phyloP scores from a whole-genome alignment of 768 basidiomycete genomes.

The Lentinula detonsa region DNA sequence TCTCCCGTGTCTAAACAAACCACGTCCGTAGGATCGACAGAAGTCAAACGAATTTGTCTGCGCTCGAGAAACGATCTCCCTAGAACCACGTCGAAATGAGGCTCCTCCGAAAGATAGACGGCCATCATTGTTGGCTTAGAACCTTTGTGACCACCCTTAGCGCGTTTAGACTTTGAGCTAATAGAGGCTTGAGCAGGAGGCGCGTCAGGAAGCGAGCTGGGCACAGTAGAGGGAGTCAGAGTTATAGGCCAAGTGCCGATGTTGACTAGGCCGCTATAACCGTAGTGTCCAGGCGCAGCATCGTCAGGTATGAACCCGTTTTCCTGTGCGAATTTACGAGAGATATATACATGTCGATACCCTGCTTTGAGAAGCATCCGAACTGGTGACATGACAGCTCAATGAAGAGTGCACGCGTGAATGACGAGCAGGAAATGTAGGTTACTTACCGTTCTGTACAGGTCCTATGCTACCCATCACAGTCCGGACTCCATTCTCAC shows the following conservation, averaged over 20 bases:
- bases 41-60: constrained; percentile 75
- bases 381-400: constrained; percentile 37
- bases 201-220: constrained; percentile 19
- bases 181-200: constrained; percentile 9
- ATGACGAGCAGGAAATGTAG: neutral
- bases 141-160: constrained; percentile 7
- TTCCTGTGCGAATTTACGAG: constrained; percentile 83
- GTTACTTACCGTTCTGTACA: constrained; percentile 68
- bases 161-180: neutral
- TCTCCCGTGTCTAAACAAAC: constrained; percentile 91
- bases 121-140: constrained; percentile 40
- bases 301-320: constrained; percentile 86
- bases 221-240: constrained; percentile 36
- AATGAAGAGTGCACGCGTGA: neutral
- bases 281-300: constrained; percentile 85
- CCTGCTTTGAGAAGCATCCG: constrained; percentile 92
- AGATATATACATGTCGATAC: constrained; percentile 92
- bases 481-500: constrained; percentile 89
- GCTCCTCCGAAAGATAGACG: constrained; percentile 91
- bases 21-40: constrained; percentile 83
- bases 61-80: constrained; percentile 83
- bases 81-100: constrained; percentile 92
- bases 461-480: constrained; percentile 88
- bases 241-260: constrained; percentile 88
- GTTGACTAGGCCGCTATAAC: constrained; percentile 86